phyloP scores from a whole-genome alignment of 1,284 basidiomycete species.

The Trichosporon sp. region DNA sequence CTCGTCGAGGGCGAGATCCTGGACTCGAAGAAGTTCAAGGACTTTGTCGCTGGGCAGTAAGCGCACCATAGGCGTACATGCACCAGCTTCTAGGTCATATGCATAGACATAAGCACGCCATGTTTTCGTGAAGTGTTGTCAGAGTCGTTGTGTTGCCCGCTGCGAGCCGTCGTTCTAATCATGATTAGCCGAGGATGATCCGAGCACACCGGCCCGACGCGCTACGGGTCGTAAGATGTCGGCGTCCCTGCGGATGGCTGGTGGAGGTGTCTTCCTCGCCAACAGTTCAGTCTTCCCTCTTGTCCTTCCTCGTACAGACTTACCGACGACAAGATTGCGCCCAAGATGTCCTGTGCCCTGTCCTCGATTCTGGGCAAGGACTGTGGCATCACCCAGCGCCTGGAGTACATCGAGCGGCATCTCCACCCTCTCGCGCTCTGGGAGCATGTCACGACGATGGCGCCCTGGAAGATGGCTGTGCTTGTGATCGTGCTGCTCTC shows the following conservation, averaged over 20 bases:
- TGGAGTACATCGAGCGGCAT: not conserved
- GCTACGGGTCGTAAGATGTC: not conserved
- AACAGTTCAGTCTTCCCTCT: not conserved
- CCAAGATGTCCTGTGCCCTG: not conserved
- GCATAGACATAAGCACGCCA: not conserved
- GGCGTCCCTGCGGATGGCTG: no score
- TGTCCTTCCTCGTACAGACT: not conserved
- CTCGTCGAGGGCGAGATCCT: slow-evolving; percentile 58
- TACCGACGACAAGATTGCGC: not conserved
- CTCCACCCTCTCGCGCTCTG: not conserved
- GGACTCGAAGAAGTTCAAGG: slow-evolving; percentile 28
- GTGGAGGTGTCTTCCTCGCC: not conserved
- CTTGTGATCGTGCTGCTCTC: slow-evolving; percentile 14
- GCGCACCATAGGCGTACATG: not conserved
- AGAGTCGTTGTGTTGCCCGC: no score
- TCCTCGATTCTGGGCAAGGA: not conserved
- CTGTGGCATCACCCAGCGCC: not conserved
- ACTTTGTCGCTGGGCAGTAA: slow-evolving; percentile 19
- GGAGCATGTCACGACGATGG: not conserved
- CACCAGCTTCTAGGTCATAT: not conserved
- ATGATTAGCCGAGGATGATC: slow-evolving; percentile 1
- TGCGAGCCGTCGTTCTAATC: not conserved
- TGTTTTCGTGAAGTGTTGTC: not conserved
- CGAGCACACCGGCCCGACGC: not conserved
- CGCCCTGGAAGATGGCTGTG: slow-evolving; percentile 21